Evolutionary conservation across 805 yeast species (phyloP), one percentile per base, ranked within the genome.

Genomic region (Millerozyma miso): DNA sequence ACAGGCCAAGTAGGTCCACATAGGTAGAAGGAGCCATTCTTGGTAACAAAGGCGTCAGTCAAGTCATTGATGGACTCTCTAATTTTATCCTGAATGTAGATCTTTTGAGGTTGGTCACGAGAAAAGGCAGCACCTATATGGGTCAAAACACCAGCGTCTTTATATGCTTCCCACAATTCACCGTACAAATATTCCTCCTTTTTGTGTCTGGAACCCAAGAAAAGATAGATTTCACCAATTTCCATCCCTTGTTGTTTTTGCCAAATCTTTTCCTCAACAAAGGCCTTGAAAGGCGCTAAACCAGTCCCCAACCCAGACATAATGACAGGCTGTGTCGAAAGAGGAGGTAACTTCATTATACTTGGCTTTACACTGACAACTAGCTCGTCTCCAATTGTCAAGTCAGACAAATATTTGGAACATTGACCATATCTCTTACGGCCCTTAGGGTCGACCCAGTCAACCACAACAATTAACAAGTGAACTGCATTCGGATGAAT

Each of bases 1-100:
- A 91, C 97, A 29, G 98, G 98, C 98, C 98, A 91, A 2, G 97
- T 91, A 35, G 98, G 98, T 49, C 98, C 98, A 80, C 98, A 91
- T 62, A 91, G 76, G 71, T 91, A 91, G 79, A 91, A 91, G 19
- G 89, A 83, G 44, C 98, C 98, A 44, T 83, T 71, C 68, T 89
- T 76, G 49, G 72, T 69, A 35, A 82, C 84, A 65, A 91, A 80
- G 39, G 96, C 90, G 35, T 80, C 86, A 38, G 85, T 85, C 64
- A 91, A 76, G 35, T 79, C 83, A 40, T 72, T 76, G 56, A 88
- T 68, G 45, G 80, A 77, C 62, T 88, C 88, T 58, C 89, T 79
- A 62, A 91, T 91, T 63, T 85, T 81, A 67, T 91, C 97, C 69
- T 91, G 98, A 56, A 91, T 91, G 67, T 91, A 91, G 50, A 91